Percentiles rank a stretch among this genome's conserved stretches.
These are phyloP conservation scores for Xylariales sp. DNA, from an alignment of 2,329 filamentous ascomycete genomes.

Conservation along the genomic window DNA sequence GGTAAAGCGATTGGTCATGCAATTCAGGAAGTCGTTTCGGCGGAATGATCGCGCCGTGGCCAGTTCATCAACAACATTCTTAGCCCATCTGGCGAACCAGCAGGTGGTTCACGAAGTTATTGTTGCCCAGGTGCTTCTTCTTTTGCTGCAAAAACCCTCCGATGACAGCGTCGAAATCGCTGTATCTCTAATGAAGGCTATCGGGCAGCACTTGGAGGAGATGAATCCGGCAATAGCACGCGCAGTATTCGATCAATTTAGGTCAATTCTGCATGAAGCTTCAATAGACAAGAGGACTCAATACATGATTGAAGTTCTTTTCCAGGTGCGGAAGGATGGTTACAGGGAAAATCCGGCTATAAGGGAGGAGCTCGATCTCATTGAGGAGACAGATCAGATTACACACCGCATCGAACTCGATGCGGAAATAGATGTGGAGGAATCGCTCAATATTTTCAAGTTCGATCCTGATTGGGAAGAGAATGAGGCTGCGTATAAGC, in stretches of 20 bases:
- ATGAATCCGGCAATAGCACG: conserved; percentile 91
- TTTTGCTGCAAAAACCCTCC: conserved; percentile 94
- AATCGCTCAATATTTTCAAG: conserved; percentile 95
- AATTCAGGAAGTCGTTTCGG: conserved; percentile 95
- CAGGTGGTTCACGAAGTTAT: conserved; percentile 96
- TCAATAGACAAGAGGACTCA: conserved; percentile 98
- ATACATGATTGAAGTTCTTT: conserved; percentile 98
- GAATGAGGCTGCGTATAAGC: conserved; percentile 90
- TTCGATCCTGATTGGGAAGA: conserved; percentile 90
- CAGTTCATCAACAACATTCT: conserved; percentile 90
- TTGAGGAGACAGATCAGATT: conserved; percentile 98
- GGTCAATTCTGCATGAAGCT: conserved; percentile 93
- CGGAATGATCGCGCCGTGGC: conserved; percentile 98
- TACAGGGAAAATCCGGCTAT: conserved; percentile 95
- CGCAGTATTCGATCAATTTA: conserved; percentile 94
- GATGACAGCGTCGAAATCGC: conserved; percentile 99
- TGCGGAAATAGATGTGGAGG: conserved; percentile 85
- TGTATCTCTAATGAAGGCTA: conserved; percentile 90
- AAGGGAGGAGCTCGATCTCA: conserved; percentile 91
- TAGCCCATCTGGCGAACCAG: conserved; percentile 95
- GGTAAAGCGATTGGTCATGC: conserved; percentile 84
- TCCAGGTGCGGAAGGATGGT: conserved; percentile 94
- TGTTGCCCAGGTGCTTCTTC: conserved; percentile 88
- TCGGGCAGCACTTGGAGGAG: conserved; percentile 93
- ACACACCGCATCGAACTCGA: conserved; percentile 88